phyloP scores from a whole-genome alignment of 2,329 filamentous ascomycete genomes.

The Penicillium thymicola region DNA sequence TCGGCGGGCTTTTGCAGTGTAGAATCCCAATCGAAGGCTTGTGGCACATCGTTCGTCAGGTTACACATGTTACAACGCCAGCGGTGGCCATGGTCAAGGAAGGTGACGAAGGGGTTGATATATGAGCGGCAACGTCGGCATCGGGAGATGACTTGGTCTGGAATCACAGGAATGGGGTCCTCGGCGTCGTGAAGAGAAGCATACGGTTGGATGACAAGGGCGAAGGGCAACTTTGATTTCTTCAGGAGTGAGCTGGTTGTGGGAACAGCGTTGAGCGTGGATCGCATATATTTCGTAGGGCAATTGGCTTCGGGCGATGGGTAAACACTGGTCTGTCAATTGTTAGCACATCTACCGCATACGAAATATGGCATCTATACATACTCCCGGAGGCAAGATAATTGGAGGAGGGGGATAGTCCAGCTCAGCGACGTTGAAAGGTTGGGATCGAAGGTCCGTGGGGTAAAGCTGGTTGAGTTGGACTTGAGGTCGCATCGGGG shows the following conservation, averaged over 20 bases:
- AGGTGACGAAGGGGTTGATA: constrained; percentile 96
- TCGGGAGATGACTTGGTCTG: constrained; percentile 95
- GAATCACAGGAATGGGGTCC: constrained; percentile 84
- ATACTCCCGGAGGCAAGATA: constrained; percentile 84
- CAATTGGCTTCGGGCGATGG: constrained; percentile 90
- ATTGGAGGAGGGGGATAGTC: constrained; percentile 89
- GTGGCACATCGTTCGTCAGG: constrained; percentile 96
- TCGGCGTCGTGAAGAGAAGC: constrained; percentile 88
- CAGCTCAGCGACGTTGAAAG: constrained; percentile 89
- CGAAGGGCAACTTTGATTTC: constrained; percentile 94
- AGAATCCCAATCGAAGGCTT: constrained; percentile 97
- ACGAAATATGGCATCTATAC: constrained; percentile 36
- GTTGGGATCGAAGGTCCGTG: constrained; percentile 85
- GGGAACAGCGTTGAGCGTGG: constrained; percentile 89
- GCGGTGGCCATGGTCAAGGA: constrained; percentile 92
- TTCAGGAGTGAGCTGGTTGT: constrained; percentile 90
- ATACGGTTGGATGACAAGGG: constrained; percentile 94
- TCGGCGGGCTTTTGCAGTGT: constrained; percentile 87
- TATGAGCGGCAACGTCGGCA: constrained; percentile 95
- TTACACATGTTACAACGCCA: constrained; percentile 99
- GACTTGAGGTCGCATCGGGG: constrained; percentile 36
- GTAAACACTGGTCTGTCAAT: constrained; percentile 73
- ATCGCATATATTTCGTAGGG: constrained; percentile 88
- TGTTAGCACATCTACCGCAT: constrained; percentile 39
- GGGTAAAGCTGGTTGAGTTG: constrained; percentile 84